Base-by-base conservation (phyloP, 2,329 filamentous ascomycete genomes). In the Gaeumannomyces tritici region DNA sequence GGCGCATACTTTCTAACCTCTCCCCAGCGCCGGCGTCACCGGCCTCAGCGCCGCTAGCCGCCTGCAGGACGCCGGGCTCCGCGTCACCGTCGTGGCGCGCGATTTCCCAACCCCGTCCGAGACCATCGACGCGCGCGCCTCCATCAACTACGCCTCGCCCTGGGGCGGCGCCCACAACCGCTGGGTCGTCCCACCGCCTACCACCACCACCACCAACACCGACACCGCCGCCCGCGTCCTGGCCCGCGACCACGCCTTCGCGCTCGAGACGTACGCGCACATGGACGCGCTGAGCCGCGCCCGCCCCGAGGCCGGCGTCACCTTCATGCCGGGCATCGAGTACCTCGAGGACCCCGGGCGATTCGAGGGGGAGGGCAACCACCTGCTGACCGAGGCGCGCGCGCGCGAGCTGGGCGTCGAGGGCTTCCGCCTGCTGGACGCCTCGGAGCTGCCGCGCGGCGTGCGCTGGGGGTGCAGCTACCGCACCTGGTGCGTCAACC, bases 81-180 rank as follows among this genome's bases (percentile, higher is more conserved):
- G 65, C 60, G 75, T 81, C 15, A 76, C 75, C 24, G 74, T 82
- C 59, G 65, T 82, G 3, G 78, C 79, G 26, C 73, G 71, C 47
- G 77, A 81, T 68, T 78, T 82, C 59, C 79, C 79, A 12, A 70
- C 69, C n/a, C 75, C 78, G 12, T 79, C 75, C 58, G 79, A 80
- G 68, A 75, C 76, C 15, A 72, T 78, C 42, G 75, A 79, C 63
- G 68, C 73, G 6, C 64, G 64, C 18, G 64, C 71, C 0, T 71
- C 75, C 62, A 77, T 81, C 68, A 77, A 84, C 72, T 85, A 79
- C 68, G 80, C 82, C 18, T 84, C 82, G 33, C 81, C 82, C 61
- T 84, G 81, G 82, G 82, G 77, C 47, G 82, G 82, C 13, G 82
- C 82, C 2, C 81, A 85, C 67, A 81, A 83, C 65, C 76, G 81